Percentiles rank a stretch among this genome's conserved stretches.
phyloP scores from a whole-genome alignment of 495 filamentous ascomycete species.

The Penicillium verhagenii region DNA sequence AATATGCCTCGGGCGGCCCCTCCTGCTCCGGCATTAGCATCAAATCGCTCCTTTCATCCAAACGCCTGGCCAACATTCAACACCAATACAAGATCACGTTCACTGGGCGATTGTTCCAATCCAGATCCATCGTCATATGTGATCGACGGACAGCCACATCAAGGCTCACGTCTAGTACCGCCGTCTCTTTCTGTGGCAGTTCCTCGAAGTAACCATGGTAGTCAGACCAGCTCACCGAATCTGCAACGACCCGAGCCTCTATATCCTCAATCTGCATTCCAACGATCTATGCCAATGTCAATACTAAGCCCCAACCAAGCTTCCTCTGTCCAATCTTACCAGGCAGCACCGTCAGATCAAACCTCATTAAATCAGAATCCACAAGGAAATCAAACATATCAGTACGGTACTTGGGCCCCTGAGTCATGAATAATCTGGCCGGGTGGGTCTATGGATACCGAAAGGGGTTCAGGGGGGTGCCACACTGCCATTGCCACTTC shows the following conservation, averaged over 20 bases:
- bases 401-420: background rate
- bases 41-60: constrained; percentile 10
- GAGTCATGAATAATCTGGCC: background rate
- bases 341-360: background rate
- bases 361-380: background rate
- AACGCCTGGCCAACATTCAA: constrained; percentile 27
- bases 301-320: constrained; percentile 7
- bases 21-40: constrained; percentile 11
- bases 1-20: constrained; percentile 12
- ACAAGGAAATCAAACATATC: background rate
- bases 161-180: constrained; percentile 5
- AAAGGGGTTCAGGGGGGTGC: background rate
- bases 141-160: constrained; percentile 15
- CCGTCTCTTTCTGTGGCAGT: constrained; percentile 4
- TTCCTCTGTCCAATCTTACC: background rate
- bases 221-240: background rate
- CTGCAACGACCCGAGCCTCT: constrained; percentile 4
- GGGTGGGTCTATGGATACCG: background rate
- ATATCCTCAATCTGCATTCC: constrained; percentile 1
- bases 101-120: constrained; percentile 18
- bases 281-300: background rate
- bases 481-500: too few relatives aligned
- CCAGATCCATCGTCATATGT: constrained; percentile 17
- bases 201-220: constrained; percentile 11
- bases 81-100: constrained; percentile 16